Percentiles rank a stretch among this genome's conserved stretches.
Conservation (phyloP, 768 basidiomycete species). For the Russula abietina region DNA sequence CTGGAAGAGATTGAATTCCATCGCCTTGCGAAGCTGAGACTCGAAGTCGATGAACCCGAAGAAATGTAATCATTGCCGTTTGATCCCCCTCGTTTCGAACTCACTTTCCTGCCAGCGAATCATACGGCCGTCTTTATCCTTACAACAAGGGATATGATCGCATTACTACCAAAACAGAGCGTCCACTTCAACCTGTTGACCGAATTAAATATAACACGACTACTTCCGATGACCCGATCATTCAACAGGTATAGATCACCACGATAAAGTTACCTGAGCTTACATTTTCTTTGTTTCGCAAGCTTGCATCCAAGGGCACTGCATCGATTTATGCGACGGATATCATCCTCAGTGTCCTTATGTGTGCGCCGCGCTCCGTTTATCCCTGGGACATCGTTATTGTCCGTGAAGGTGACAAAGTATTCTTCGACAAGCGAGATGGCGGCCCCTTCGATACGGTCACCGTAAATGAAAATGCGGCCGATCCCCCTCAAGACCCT, state of each 20-base stretch:
- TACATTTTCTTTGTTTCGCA: slow-evolving; percentile 4
- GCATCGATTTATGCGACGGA: slow-evolving; percentile 93
- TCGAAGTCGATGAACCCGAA: slow-evolving; percentile 92
- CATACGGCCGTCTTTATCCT: slow-evolving; percentile 83
- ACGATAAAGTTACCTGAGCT: slow-evolving; percentile 13
- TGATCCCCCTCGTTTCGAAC: background rate
- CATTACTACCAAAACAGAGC: slow-evolving; percentile 88
- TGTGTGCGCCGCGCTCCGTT: slow-evolving; percentile 92
- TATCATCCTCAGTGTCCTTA: slow-evolving; percentile 88
- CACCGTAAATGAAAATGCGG: slow-evolving; percentile 97
- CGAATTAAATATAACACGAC: slow-evolving; percentile 96
- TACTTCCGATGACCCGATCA: slow-evolving; percentile 95
- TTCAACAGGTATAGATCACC: slow-evolving; percentile 61
- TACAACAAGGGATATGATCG: slow-evolving; percentile 97
- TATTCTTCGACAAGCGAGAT: slow-evolving; percentile 97
- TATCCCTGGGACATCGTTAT: slow-evolving; percentile 99
- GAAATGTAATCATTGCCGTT: slow-evolving; percentile 59
- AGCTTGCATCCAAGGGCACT: slow-evolving; percentile 75
- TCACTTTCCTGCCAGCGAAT: slow-evolving; percentile 44
- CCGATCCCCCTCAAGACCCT: slow-evolving; percentile 86
- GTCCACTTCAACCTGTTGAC: slow-evolving; percentile 86
- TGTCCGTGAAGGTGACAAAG: slow-evolving; percentile 82
- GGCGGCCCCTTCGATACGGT: slow-evolving; percentile 96
- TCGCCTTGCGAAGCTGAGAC: slow-evolving; percentile 80
- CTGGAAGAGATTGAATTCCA: slow-evolving; percentile 97